Evolutionary conservation across 768 basidiomycete species (phyloP).

Genomic region (Podaxis sp.): DNA sequence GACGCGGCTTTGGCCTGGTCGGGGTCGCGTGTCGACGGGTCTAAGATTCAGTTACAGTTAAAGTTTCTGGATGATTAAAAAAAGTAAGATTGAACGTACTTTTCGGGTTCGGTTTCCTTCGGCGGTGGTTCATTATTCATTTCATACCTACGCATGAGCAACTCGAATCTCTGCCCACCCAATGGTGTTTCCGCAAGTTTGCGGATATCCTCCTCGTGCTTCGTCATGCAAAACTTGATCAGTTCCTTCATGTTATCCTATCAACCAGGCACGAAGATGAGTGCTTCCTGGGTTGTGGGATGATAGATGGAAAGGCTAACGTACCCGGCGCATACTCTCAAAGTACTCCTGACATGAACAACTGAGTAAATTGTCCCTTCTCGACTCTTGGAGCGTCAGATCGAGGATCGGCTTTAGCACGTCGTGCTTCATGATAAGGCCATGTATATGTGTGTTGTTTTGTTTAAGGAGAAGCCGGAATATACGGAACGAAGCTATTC

Average conservation of each 20-base stretch:
- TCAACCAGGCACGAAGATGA: constrained; percentile 7
- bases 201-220: constrained; percentile 65
- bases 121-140: constrained; percentile 86
- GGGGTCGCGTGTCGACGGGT: constrained; percentile 38
- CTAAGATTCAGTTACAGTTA: constrained; percentile 28
- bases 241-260: constrained; percentile 88
- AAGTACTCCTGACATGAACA: constrained; percentile 97
- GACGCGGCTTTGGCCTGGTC: constrained; percentile 41
- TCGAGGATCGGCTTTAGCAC: constrained; percentile 82
- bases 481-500: constrained; percentile 85
- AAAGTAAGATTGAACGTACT: constrained; percentile 35
- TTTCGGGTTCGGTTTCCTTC: constrained; percentile 47
- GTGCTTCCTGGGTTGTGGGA: neutral
- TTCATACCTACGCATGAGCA: constrained; percentile 82
- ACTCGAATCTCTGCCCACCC: constrained; percentile 65
- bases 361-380: constrained; percentile 87
- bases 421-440: constrained; percentile 82
- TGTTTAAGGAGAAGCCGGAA: constrained; percentile 83
- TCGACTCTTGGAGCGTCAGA: constrained; percentile 78
- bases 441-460: constrained; percentile 74
- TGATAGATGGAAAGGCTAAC: constrained; percentile 22
- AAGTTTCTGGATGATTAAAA: constrained; percentile 6
- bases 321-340: constrained; percentile 84
- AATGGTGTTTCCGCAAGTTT: constrained; percentile 60
- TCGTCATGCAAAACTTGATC: constrained; percentile 81